Base-by-base conservation (phyloP, 2,329 filamentous ascomycete species). In the Sclerotiophoma versabilis region DNA sequence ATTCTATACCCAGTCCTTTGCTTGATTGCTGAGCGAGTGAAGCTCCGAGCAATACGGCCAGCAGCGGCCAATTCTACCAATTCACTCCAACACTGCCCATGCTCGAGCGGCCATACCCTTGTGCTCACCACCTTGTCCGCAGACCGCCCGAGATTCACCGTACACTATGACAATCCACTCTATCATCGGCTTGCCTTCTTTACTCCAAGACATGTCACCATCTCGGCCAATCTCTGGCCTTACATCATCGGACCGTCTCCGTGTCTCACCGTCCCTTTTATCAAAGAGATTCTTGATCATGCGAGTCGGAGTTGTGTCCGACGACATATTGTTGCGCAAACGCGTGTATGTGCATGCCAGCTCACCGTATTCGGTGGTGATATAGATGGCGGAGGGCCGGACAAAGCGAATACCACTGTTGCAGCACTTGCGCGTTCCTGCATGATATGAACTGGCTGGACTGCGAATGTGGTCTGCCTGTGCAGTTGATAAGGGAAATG, bases 301-400 rank as follows among this genome's bases (percentile, higher is more conserved):
- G 37, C 49, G 25, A 37, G 37, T 19, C 49, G 43, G 43, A 43
- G 25, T 47, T 53, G 23, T 2, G 37, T 47, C 49, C 49, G 49
- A 22, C 17, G 41, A 20, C 37, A 36, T 26, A 25, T 29, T 39
- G 14, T 38, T 33, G 5, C 17, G 14, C 17, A n/a, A 4, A 10
- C 14, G 3, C 10, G 5, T 33, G 19, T 14, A 19, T 27, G 23
- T 12, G 3, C 20, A 20, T 27, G 26, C n/a, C n/a, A 19, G 15
- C 12, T n/a, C 1, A 19, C 17, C 9, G 15, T 11, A 30, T n/a
- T n/a, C n/a, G n/a, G n/a, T n/a, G n/a, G n/a, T n/a, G n/a, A n/a
- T n/a, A n/a, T n/a, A n/a, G n/a, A n/a, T n/a, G n/a, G n/a, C n/a
- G n/a, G n/a, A n/a, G n/a, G n/a, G n/a, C 29, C n/a, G 5, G 14